Base-by-base conservation (phyloP, 805 yeast genomes). In the Yarrowia sp. region DNA sequence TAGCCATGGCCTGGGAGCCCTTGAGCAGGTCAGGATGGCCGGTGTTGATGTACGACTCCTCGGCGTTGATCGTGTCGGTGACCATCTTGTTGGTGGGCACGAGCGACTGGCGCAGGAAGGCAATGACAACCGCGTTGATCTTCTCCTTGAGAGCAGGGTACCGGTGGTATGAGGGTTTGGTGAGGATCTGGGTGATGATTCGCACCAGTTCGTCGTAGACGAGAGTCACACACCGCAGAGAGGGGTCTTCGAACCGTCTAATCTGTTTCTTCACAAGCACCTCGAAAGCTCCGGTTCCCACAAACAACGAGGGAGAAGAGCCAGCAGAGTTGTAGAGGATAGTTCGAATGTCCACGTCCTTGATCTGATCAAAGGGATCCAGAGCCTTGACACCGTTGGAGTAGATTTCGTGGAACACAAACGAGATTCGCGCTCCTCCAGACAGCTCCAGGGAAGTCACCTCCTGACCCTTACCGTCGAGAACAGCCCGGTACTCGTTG, bases 381-480 rank as follows among this genome's bases (percentile, higher is more conserved):
- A 95, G 82, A 0, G 97, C 89, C 76, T 86, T 86, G 69, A 95
- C 85, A 81, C 98, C 99, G 78, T 92, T 93, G 76, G 94, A 89
- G 83, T 88, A 95, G 71, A 95, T 91, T 81, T 95, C 98, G 79
- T 95, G 98, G 83, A 95, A 95, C 14, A 95, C 98, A 82, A 92
- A 95, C 52, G 97, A 90, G 72, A 95, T 91, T 84, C 99, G 89
- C 0, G 99, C 99, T 79, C 97, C 99, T 77, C 99, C 99, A 72
- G 97, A 90, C 73, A 95, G 85, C 81, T 95, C 99, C 75, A 89
- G 86, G 10, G 93, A 87, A 9, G 96, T 87, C 72, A 95, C 83
- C 75, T 95, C 99, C 78, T 87, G 90, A 35, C 95, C 89, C 78
- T 91, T 94, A 80, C 99, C 99, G 75, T 91, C 95, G 74, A 95